Base-by-base conservation (phyloP, 352 stramenopile genomes). In the Globisporangium nodosum region DNA sequence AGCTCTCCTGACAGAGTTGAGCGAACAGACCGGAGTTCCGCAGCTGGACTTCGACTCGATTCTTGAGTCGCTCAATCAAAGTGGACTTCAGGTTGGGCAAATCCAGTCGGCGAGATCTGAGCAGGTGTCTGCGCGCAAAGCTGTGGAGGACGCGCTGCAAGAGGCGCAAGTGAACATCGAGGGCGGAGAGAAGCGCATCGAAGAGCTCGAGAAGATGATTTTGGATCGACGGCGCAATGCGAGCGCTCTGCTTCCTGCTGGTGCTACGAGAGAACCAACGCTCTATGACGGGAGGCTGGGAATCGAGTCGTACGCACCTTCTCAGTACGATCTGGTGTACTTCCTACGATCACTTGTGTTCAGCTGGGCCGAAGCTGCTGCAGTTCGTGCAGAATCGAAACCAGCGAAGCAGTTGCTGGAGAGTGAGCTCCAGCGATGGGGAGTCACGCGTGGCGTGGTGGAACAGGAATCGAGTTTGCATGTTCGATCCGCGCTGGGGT, bases 281-380 rank as follows among this genome's bases (percentile, higher is more conserved):
- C 40, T 24, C 39, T 81, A 85, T 60, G 56, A 74, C 57, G 69
- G 71, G 7, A 53, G 9, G 9, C 69, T 66, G 63, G 54, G 73
- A 2, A 61, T 81, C 15, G 73, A 84, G 37, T 71, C 71, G n/a
- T 87, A 83, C 43, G 53, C 61, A 11, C 58, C 63, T 1, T 49
- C 52, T 3, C 70, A 81, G 60, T 71, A 61, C 31, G 57, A 53
- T 6, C 31, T 60, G 11, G 67, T 80, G 31, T 81, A 77, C 35
- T 83, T 69, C 12, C n/a, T 81, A 0, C 73, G 71, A 12, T 51
- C 54, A 5, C 49, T 88, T 11, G 56, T 88, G 9, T 79, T 85
- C 42, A 54, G 52, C 0, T 85, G 74, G 62, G 61, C 74, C 46
- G 71, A 77, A 6, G 16, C 20, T 4, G 71, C 73, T 15, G 27